Percentiles rank a stretch among this genome's conserved stretches.
These are phyloP conservation scores for Lepiota subincarnata DNA, from an alignment of 768 basidiomycete species.

Conservation along the genomic window DNA sequence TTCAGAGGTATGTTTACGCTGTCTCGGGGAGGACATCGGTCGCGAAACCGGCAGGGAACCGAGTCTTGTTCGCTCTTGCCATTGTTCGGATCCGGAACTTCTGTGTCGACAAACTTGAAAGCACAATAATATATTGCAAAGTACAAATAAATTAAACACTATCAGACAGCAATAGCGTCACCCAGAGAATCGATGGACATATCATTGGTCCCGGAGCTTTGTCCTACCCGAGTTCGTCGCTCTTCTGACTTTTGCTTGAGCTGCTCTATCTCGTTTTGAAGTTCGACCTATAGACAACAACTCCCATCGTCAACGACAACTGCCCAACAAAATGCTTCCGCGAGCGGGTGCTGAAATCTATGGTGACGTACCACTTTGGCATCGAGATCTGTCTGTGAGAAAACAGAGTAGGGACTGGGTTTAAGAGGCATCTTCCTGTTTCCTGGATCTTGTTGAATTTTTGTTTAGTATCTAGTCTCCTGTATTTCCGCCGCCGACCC, in stretches of 20 bases:
- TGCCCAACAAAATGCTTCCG: not conserved
- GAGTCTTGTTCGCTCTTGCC: too few relatives aligned
- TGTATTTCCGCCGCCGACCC: not conserved
- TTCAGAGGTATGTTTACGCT: too few relatives aligned
- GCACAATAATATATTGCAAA: not conserved
- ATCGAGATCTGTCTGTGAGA: slow-evolving; percentile 54
- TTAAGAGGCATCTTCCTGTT: slow-evolving; percentile 37
- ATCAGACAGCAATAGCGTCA: slow-evolving; percentile 16
- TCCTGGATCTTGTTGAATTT: slow-evolving; percentile 24
- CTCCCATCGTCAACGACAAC: not conserved
- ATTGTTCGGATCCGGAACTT: too few relatives aligned
- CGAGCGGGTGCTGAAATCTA: not conserved
- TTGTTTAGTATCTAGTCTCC: not conserved
- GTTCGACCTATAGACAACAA: slow-evolving; percentile 41
- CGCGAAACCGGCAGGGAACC: too few relatives aligned
- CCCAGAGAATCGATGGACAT: slow-evolving; percentile 17
- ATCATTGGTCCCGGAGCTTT: slow-evolving; percentile 12
- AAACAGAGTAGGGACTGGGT: slow-evolving; percentile 53
- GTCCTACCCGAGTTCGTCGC: slow-evolving; percentile 28
- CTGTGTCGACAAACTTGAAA: too few relatives aligned
- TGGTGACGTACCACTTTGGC: slow-evolving; percentile 46
- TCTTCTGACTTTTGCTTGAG: slow-evolving; percentile 48
- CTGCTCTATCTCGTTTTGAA: slow-evolving; percentile 54
- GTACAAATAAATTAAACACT: not conserved
- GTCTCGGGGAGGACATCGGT: too few relatives aligned